Percentiles rank a stretch among this genome's conserved stretches.
phyloP scores from a whole-genome alignment of 2,329 filamentous ascomycete genomes.

The Ascosphaera pollenicola region DNA sequence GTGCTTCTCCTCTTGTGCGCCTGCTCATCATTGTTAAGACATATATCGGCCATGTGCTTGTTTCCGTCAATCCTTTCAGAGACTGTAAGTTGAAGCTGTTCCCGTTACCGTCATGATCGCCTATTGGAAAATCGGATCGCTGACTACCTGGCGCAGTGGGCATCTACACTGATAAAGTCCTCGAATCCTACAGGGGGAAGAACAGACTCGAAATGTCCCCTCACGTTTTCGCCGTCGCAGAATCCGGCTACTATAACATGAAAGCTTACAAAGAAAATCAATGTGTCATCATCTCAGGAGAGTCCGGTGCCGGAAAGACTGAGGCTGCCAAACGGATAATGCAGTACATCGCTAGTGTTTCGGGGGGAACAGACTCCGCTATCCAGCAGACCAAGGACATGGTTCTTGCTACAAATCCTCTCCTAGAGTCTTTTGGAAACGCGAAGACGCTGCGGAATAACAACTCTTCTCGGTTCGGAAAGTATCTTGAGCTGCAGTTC shows the following conservation, averaged over 20 bases:
- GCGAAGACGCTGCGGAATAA: slow-evolving; percentile 97
- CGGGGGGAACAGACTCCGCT: slow-evolving; percentile 59
- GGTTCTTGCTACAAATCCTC: slow-evolving; percentile 92
- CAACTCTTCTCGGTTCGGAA: slow-evolving; percentile 95
- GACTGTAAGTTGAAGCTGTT: slow-evolving; percentile 35
- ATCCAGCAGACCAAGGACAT: slow-evolving; percentile 98
- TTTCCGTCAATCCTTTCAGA: slow-evolving; percentile 95
- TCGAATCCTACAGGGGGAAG: slow-evolving; percentile 89
- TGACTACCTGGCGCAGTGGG: slow-evolving; percentile 37
- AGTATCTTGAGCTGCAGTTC: slow-evolving; percentile 95
- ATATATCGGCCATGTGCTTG: slow-evolving; percentile 98
- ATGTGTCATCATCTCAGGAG: slow-evolving; percentile 97
- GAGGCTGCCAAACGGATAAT: slow-evolving; percentile 97
- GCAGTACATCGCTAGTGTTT: slow-evolving; percentile 98
- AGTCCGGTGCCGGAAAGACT: slow-evolving; percentile 95
- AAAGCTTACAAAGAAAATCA: slow-evolving; percentile 98
- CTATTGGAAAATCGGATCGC: not conserved
- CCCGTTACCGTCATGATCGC: not conserved
- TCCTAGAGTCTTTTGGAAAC: slow-evolving; percentile 95
- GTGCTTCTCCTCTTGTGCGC: not conserved
- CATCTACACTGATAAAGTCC: slow-evolving; percentile 88
- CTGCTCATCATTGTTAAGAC: slow-evolving; percentile 30
- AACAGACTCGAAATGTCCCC: slow-evolving; percentile 85
- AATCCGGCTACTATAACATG: slow-evolving; percentile 98
- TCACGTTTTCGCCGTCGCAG: slow-evolving; percentile 93